Conservation (phyloP, 768 basidiomycete species). For the Lactarius sanguifluus region DNA sequence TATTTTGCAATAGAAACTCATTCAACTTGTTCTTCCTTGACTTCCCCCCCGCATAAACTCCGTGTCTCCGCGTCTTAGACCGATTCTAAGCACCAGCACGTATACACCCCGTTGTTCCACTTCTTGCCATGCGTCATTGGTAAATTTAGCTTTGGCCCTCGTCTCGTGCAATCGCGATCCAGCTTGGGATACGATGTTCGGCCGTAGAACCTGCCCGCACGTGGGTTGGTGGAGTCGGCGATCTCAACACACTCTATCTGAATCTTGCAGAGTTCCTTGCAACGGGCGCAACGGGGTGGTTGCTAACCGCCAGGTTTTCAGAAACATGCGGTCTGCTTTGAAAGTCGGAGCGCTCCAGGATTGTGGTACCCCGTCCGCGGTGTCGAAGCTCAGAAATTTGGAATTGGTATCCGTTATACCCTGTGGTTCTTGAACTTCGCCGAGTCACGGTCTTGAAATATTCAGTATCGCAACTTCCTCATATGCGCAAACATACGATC, state of each 20-base stretch:
- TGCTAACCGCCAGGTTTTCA: neutral
- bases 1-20: slow-evolving; percentile 18
- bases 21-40: neutral
- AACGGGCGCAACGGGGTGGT: neutral
- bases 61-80: neutral
- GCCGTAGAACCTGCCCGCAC: neutral
- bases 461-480: slow-evolving; percentile 1
- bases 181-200: neutral
- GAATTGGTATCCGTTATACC: neutral
- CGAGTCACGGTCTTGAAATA: slow-evolving; percentile 1
- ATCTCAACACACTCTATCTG: slow-evolving; percentile 13
- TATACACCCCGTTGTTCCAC: neutral
- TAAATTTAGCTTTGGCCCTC: neutral
- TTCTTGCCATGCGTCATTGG: neutral
- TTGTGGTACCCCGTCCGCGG: neutral
- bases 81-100: neutral
- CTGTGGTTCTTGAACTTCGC: neutral
- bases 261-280: neutral
- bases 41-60: neutral
- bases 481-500: neutral
- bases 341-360: slow-evolving; percentile 2
- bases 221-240: neutral
- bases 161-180: neutral
- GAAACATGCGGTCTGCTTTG: neutral
- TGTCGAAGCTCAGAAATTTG: neutral